phyloP scores from a whole-genome alignment of 192 early-diverging fungal species.

The Entrophospora sp. region DNA sequence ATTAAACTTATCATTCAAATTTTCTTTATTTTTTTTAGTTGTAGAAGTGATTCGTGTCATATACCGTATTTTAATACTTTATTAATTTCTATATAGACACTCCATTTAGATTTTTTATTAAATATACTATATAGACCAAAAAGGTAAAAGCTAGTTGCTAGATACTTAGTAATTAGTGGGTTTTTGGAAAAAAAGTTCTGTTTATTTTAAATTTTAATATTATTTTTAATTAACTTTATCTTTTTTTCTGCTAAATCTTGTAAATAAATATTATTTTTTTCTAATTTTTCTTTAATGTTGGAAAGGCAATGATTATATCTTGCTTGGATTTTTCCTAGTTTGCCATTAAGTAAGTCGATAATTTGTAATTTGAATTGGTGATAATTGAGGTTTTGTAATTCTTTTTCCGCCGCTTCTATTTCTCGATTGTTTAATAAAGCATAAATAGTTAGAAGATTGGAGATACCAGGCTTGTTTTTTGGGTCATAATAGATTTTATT shows the following conservation, averaged over 20 bases:
- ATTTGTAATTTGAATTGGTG: constrained; percentile 1
- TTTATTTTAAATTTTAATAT: background rate
- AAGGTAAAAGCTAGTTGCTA: no score
- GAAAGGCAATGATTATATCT: background rate
- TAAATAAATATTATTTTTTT: constrained; percentile 4
- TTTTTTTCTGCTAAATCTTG: background rate
- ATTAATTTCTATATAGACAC: no score
- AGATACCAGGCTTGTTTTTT: constrained; percentile 61
- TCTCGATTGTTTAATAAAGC: constrained; percentile 20
- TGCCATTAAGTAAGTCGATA: background rate
- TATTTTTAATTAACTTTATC: background rate
- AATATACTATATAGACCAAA: no score
- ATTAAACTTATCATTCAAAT: no score
- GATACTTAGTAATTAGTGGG: no score
- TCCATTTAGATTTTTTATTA: no score
- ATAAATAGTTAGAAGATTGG: constrained; percentile 75
- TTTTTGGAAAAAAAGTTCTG: no score
- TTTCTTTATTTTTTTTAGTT: no score
- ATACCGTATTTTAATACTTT: no score
- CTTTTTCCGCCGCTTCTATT: constrained; percentile 5
- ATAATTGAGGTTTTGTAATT: background rate
- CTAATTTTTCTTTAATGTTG: background rate
- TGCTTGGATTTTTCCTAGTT: background rate
- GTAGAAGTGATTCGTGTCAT: no score
- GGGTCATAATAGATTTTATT: constrained; percentile 64